These are phyloP conservation scores for Eucalyptus regnans DNA, from an alignment of 345 rosid species.

Conservation along the genomic window DNA sequence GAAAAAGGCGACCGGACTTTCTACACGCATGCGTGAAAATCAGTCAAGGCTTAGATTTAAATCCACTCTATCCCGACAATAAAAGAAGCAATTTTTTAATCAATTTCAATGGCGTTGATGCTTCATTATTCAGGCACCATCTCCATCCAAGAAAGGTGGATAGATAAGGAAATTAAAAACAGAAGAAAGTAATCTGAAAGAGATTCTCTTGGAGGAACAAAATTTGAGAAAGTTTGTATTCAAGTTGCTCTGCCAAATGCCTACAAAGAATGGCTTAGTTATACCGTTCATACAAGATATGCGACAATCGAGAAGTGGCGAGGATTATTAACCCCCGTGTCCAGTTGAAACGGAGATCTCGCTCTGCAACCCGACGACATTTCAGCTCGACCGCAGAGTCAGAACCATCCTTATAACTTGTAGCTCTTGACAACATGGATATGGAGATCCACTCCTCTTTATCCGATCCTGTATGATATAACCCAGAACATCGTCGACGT, in stretches of 20 bases:
- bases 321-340: background rate
- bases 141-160: background rate
- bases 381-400: background rate
- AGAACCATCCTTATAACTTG: background rate
- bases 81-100: background rate
- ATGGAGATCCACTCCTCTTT: background rate
- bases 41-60: background rate
- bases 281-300: background rate
- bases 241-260: background rate
- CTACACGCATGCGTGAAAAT: background rate
- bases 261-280: background rate
- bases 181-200: background rate
- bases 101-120: background rate
- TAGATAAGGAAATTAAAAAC: background rate
- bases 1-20: background rate
- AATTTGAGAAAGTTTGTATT: background rate
- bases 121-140: background rate
- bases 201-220: background rate
- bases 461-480: background rate
- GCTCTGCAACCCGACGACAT: background rate
- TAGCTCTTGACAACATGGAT: background rate
- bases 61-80: background rate
- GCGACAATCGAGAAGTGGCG: background rate
- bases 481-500: background rate
- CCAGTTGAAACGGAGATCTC: background rate